Evolutionary conservation across 1,284 basidiomycete species (phyloP).

Genomic region (Paramarasmius palmivorus): DNA sequence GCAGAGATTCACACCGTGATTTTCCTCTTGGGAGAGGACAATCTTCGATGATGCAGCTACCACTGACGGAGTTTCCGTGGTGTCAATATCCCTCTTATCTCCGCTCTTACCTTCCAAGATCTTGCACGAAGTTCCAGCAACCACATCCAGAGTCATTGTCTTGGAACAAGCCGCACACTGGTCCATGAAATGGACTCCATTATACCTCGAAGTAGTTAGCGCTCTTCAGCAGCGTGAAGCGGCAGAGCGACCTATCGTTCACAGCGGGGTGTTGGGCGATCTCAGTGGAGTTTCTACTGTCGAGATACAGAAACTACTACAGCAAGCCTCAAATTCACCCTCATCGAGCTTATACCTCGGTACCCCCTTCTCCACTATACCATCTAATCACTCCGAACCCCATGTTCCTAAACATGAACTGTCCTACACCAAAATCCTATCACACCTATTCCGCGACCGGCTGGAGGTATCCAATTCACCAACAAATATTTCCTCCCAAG

Average conservation of each 20-base stretch:
- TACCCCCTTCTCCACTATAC: slow-evolving; percentile 20
- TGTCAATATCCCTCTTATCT: slow-evolving; percentile 72
- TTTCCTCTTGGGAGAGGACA: slow-evolving; percentile 68
- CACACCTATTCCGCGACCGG: slow-evolving; percentile 81
- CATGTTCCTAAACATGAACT: slow-evolving; percentile 87
- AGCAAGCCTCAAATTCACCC: slow-evolving; percentile 35
- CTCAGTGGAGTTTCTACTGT: slow-evolving; percentile 38
- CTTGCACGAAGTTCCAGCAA: slow-evolving; percentile 62
- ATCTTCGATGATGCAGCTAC: slow-evolving; percentile 44
- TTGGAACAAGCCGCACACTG: slow-evolving; percentile 80
- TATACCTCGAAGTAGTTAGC: slow-evolving; percentile 82
- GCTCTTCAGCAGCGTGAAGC: slow-evolving; percentile 67
- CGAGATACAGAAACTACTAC: slow-evolving; percentile 51
- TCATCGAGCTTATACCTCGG: slow-evolving; percentile 51
- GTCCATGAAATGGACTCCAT: slow-evolving; percentile 85
- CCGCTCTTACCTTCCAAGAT: slow-evolving; percentile 75
- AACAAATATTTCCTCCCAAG: slow-evolving; percentile 65
- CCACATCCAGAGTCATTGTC: slow-evolving; percentile 75
- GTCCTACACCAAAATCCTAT: slow-evolving; percentile 89
- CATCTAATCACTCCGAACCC: slow-evolving; percentile 35
- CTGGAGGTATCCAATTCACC: slow-evolving; percentile 89
- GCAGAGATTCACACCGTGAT: slow-evolving; percentile 67
- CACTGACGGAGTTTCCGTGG: slow-evolving; percentile 66
- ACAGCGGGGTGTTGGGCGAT: slow-evolving; percentile 63
- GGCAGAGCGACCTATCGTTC: slow-evolving; percentile 51